Base-by-base conservation (phyloP, 805 yeast genomes). In the Myxozyma udenii region DNA sequence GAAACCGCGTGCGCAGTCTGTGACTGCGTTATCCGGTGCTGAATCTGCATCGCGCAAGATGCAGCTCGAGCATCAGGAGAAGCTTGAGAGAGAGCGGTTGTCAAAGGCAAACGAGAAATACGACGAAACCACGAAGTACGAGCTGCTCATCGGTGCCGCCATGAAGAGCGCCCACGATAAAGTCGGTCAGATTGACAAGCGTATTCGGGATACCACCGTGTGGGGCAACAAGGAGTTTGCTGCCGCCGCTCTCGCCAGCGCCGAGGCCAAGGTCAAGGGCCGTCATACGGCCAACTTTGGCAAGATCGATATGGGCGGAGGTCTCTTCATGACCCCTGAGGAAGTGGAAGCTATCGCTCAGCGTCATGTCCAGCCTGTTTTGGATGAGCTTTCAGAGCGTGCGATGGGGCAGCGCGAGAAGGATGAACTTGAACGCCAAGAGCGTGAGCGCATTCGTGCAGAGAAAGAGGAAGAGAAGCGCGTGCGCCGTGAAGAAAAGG, bases 231-330 rank as follows among this genome's bases (percentile, higher is more conserved):
- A 79, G 16, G 80, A 77, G 41, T 76, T 72, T 64, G 87, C 87
- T 71, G 80, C 80, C 57, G 78, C 78, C 58, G 97, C 96, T 1
- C 75, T 84, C 48, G 81, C 83, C 26, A 71, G 85, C 56, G 96
- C 96, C 1, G 85, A 85, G 65, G 77, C 78, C 56, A 80, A 81
- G 62, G 73, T 78, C 42, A 79, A 78, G 44, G 55, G 54, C n/a
- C 81, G 79, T 65, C 77, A 91, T 63, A 64, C 77, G 44, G 73
- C 75, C 55, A 66, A 72, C 56, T 66, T 62, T 45, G 80, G 82
- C 58, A 78, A 83, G 66, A 73, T 88, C 62, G 76, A 87, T 64
- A 71, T 91, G 57, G 98, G 98, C 54, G 96, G 95, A 57, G 98
- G 97, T 1, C 75, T 87, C 51, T 79, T 77, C 63, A 80, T 91